A percentile compares a stretch with the other conserved stretches of the same genome.
Evolutionary conservation across 495 filamentous ascomycete species (phyloP).

Genomic region (Aspergillus ellipticus): DNA sequence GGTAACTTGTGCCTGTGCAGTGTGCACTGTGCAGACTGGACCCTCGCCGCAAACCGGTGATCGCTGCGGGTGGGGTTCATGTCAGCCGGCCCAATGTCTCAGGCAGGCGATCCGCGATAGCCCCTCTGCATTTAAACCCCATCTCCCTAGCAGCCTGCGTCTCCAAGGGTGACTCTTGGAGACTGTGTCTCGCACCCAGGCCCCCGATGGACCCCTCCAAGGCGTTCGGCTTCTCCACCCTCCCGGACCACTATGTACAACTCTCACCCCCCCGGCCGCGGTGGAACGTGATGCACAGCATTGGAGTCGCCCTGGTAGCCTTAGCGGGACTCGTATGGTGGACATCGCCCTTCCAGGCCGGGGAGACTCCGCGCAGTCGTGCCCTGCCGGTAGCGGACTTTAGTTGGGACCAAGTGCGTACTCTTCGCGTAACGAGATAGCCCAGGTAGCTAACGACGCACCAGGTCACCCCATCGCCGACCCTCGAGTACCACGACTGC

Average conservation of each 20-base stretch:
- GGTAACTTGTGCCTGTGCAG: too few species aligned
- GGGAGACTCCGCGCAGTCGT: not conserved
- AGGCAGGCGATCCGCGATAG: not conserved
- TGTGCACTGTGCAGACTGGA: too few species aligned
- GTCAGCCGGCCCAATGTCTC: not conserved
- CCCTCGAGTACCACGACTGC: conserved; percentile 37
- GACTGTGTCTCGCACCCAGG: too few species aligned
- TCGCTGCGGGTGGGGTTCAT: not conserved
- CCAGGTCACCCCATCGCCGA: conserved; percentile 27
- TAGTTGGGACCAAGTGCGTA: conserved; percentile 22
- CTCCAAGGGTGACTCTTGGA: too few species aligned
- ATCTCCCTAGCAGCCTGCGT: not conserved
- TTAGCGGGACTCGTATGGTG: conserved; percentile 14
- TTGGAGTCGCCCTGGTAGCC: conserved; percentile 3
- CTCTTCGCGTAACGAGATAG: not conserved
- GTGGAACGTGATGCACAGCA: conserved; percentile 4
- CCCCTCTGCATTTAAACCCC: too few species aligned
- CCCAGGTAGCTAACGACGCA: not conserved
- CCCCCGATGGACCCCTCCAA: conserved; percentile 13
- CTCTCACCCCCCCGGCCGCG: not conserved
- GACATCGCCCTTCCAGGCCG: conserved; percentile 3
- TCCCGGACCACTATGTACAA: conserved; percentile 1
- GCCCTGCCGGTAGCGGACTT: conserved; percentile 9
- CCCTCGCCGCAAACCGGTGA: not conserved
- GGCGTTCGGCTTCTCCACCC: not conserved